These are phyloP conservation scores for Talaromyces nanjingensis DNA, from an alignment of 495 filamentous ascomycete genomes.

Conservation along the genomic window DNA sequence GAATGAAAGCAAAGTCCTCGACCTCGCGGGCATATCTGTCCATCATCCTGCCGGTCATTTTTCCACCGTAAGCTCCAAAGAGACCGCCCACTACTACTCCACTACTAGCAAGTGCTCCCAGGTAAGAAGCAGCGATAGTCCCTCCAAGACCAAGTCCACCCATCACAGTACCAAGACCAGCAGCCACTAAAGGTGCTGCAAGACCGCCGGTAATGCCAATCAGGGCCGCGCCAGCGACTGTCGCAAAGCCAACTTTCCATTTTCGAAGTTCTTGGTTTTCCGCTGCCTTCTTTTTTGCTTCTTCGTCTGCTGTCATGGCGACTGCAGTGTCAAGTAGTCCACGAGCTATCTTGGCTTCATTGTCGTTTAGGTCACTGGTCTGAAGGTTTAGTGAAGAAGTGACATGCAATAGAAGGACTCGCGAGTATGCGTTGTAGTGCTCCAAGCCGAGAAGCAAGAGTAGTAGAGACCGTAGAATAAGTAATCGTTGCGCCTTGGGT, in stretches of 20 bases:
- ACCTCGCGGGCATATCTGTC: constrained; percentile 82
- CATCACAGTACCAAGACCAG: constrained; percentile 74
- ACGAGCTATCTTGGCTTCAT: constrained; percentile 68
- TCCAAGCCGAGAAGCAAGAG: constrained; percentile 74
- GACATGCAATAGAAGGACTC: constrained; percentile 64
- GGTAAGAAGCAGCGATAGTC: constrained; percentile 68
- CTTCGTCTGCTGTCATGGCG: constrained; percentile 59
- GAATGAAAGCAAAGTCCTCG: constrained; percentile 82
- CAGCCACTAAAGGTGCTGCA: constrained; percentile 73
- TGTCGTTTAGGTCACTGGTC: constrained; percentile 54
- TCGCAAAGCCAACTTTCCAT: constrained; percentile 79
- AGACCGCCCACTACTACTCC: constrained; percentile 71
- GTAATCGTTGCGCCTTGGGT: constrained; percentile 31
- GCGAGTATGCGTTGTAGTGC: constrained; percentile 69
- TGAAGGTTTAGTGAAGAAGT: constrained; percentile 62
- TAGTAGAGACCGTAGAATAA: constrained; percentile 57
- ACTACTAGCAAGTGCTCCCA: constrained; percentile 73
- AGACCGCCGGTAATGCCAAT: constrained; percentile 79
- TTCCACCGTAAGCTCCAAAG: constrained; percentile 83
- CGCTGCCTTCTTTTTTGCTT: constrained; percentile 60
- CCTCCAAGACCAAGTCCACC: constrained; percentile 74
- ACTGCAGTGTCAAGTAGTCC: constrained; percentile 68
- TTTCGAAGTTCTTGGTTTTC: constrained; percentile 57
- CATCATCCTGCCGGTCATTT: constrained; percentile 81
- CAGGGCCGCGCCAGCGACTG: constrained; percentile 67